Conservation (phyloP, 441 rosid species). For the Manihot esculenta region DNA sequence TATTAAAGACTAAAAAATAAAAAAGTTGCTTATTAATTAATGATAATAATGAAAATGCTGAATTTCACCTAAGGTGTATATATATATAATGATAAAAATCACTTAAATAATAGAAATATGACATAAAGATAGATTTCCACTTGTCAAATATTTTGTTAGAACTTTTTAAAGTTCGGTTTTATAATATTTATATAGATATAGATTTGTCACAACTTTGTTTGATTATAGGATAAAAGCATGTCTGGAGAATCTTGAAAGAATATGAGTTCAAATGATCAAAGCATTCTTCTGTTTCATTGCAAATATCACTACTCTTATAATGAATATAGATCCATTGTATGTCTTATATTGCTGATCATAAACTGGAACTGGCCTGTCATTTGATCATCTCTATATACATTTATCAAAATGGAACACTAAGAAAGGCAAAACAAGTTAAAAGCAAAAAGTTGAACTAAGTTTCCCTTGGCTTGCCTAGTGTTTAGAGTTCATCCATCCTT, state of each 20-base stretch:
- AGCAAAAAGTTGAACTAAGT: neutral
- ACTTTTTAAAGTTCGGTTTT: too few species aligned
- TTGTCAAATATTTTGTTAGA: too few species aligned
- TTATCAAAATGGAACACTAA: neutral
- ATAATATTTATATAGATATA: too few species aligned
- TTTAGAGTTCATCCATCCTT: slow-evolving; percentile 7
- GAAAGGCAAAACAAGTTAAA: neutral
- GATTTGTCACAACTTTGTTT: too few species aligned
- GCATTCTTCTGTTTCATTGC: neutral
- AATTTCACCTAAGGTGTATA: too few species aligned
- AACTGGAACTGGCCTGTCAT: slow-evolving; percentile 2
- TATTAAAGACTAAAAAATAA: too few species aligned
- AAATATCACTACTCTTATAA: neutral
- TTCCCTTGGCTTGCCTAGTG: neutral
- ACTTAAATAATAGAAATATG: too few species aligned
- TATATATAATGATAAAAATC: too few species aligned
- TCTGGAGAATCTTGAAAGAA: neutral
- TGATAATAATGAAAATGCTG: too few species aligned
- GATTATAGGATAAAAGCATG: neutral
- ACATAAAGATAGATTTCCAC: too few species aligned
- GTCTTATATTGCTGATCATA: neutral
- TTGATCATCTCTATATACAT: neutral
- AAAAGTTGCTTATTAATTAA: too few species aligned
- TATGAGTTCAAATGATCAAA: neutral
- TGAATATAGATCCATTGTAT: neutral